phyloP scores from a whole-genome alignment of 805 yeast species.

The Cyberlindnera euphorbiiphila region DNA sequence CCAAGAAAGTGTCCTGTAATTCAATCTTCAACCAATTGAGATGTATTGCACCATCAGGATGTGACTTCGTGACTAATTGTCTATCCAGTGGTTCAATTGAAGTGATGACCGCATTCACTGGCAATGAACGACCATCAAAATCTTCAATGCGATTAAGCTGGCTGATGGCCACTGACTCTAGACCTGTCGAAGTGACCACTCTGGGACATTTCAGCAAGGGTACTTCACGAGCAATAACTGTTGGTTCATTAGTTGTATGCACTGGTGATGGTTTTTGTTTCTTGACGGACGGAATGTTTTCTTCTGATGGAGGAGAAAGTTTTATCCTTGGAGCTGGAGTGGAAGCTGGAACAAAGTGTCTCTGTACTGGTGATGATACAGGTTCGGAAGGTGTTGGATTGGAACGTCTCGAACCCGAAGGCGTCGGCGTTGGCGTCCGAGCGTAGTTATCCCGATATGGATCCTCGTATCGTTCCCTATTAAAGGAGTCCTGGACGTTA shows the following conservation, averaged over 20 bases:
- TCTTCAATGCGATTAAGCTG: constrained; percentile 17
- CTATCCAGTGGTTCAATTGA: constrained; percentile 18
- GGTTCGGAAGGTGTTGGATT: neutral
- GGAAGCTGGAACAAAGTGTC: too few species aligned
- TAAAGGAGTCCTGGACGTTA: neutral
- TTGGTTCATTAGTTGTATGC: too few species aligned
- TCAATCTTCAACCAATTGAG: constrained; percentile 7
- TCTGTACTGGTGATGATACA: neutral
- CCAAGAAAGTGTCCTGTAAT: constrained; percentile 1
- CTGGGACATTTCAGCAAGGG: neutral
- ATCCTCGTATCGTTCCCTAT: neutral
- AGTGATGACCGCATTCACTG: constrained; percentile 16
- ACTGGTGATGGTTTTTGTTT: too few species aligned
- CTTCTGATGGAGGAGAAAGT: too few species aligned
- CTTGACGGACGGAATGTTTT: too few species aligned
- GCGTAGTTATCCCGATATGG: too few species aligned
- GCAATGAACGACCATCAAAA: constrained; percentile 20
- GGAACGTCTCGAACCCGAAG: neutral
- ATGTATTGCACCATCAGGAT: neutral
- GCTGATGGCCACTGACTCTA: neutral
- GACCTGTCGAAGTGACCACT: neutral
- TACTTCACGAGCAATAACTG: too few species aligned
- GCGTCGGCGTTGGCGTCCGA: too few species aligned
- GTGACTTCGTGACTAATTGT: constrained; percentile 4
- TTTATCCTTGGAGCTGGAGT: too few species aligned